phyloP scores from a whole-genome alignment of 306 rosid genomes.

The Sicyos baderoa region DNA sequence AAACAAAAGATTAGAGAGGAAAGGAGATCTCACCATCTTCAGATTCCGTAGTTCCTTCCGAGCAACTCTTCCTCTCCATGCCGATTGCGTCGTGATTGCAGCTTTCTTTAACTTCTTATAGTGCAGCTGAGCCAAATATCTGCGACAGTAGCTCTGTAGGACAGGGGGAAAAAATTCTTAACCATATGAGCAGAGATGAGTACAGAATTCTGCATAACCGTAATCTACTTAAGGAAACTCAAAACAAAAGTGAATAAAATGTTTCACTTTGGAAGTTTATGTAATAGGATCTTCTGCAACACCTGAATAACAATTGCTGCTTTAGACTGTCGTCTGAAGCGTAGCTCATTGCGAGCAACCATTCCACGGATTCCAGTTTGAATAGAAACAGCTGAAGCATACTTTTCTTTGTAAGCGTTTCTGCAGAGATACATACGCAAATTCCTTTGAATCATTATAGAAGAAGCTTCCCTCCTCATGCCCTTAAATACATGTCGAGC shows the following conservation, averaged over 20 bases:
- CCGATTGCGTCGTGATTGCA: conserved; percentile 70
- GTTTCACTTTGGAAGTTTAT: neutral
- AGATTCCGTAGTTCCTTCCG: conserved; percentile 73
- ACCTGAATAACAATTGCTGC: conserved; percentile 98
- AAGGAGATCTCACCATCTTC: conserved; percentile 66
- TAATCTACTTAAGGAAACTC: conserved; percentile 8
- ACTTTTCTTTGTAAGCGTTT: conserved; percentile 59
- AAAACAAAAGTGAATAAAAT: neutral
- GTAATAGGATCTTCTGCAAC: neutral
- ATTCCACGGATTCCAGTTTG: conserved; percentile 92
- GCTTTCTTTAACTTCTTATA: conserved; percentile 76
- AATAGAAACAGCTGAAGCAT: conserved; percentile 56
- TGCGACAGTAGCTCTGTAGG: conserved; percentile 80
- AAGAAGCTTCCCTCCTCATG: conserved; percentile 70
- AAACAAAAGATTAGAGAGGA: conserved; percentile 19
- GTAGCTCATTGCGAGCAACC: conserved; percentile 77
- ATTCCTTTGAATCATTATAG: conserved; percentile 66
- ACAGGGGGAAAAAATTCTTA: conserved; percentile 13
- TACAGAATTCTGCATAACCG: neutral
- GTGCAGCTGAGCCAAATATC: conserved; percentile 56
- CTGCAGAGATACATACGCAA: conserved; percentile 81
- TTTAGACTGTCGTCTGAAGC: conserved; percentile 67
- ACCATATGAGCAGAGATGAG: neutral
- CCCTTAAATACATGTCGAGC: conserved; percentile 63
- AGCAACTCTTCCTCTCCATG: conserved; percentile 96